Evolutionary conservation across 768 basidiomycete species (phyloP), one percentile per base, ranked within the genome.

Genomic region (Auricularia sp.): DNA sequence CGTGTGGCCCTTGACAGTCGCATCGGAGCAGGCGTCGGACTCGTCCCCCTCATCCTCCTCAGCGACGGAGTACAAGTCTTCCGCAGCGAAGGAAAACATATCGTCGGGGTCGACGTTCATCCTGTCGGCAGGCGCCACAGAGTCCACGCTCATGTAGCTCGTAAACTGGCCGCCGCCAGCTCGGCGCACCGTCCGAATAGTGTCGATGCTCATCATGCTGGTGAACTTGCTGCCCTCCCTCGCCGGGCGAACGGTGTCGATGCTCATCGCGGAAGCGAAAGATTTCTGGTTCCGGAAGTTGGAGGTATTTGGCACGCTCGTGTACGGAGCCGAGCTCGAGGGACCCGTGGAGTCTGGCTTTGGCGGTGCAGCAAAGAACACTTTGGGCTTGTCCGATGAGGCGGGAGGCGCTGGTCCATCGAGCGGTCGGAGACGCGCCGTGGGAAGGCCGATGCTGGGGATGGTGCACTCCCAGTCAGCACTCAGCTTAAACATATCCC

Each of bases 71-170:
- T 13, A 16, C 47, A 51, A 10, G 18, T 45, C 11, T 10, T 10
- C 6, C 47, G 11, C 14, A 18, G 8, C 47, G 47, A 51, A 51
- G 18, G 47, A 18, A 42, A 8, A 42, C 39, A 42, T 42, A 7
- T 42, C 39, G 39, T 42, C 39, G 8, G 39, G 39, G 13, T 51
- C 47, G 21, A 51, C 47, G 47, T 18, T 51, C 47, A 51, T 51
- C 47, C 47, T 16, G 3, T 51, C 47, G 21, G 18, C 47, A 3
- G 47, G 47, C 18, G 29, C 56, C 24, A 29, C 18, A 18, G 56
- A 29, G 56, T 59, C 56, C 11, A 59, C 56, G 56, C 56, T 59
- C 56, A 59, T 59, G 34, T 34, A 59, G 56, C 56, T 59, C 21
- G 18, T 21, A 6, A 51, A 18, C 18, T 16, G 21, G 6, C 11